Evolutionary conservation across 73 alveolate species (phyloP).

Genomic region (Symbiodinium pilosum): DNA sequence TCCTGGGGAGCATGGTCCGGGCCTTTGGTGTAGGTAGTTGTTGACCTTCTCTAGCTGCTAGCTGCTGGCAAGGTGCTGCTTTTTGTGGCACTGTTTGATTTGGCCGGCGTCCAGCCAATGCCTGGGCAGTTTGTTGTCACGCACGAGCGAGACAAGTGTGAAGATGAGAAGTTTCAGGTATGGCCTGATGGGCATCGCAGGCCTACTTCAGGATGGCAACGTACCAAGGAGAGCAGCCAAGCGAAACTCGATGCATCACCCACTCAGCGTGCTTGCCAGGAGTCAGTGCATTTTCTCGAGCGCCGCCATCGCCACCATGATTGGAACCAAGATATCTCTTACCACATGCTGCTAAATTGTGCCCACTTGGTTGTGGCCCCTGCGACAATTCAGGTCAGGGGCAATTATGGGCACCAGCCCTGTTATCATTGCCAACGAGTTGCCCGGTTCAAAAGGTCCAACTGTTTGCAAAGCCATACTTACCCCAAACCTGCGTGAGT

Average conservation of each 20-base stretch:
- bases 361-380: background rate
- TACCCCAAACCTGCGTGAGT: too few species aligned
- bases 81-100: slow-evolving; percentile 77
- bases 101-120: slow-evolving; percentile 72
- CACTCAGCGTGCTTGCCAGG: background rate
- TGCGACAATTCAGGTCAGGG: slow-evolving; percentile 39
- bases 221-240: slow-evolving; percentile 57
- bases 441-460: background rate
- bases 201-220: slow-evolving; percentile 65
- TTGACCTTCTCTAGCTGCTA: background rate
- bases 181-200: slow-evolving; percentile 90
- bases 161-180: slow-evolving; percentile 37
- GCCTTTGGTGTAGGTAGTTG: background rate
- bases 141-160: too few species aligned
- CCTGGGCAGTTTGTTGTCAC: too few species aligned
- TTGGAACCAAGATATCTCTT: background rate
- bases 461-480: background rate
- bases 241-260: background rate
- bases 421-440: slow-evolving; percentile 79
- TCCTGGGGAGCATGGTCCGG: slow-evolving; percentile 28
- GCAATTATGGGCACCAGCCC: slow-evolving; percentile 84
- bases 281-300: slow-evolving; percentile 79
- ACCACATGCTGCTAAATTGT: too few species aligned
- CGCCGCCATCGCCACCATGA: slow-evolving; percentile 77
- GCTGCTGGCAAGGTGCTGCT: slow-evolving; percentile 31